Conservation (phyloP, 805 yeast genomes). For the Lipomyces yamadae region DNA sequence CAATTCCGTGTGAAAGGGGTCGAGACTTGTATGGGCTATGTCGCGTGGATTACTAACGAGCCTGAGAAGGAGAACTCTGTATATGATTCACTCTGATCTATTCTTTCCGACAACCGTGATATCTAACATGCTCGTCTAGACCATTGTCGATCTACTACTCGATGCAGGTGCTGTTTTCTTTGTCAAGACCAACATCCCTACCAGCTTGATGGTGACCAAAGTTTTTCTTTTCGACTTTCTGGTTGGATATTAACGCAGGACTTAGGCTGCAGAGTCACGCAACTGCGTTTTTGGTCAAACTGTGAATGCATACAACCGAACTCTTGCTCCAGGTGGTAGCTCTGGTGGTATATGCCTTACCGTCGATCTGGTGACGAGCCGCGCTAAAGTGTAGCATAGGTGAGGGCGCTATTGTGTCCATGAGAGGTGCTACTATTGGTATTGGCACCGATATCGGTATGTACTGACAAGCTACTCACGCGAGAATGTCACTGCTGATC, state of each 20-base stretch:
- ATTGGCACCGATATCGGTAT: constrained; percentile 58
- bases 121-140: constrained; percentile 12
- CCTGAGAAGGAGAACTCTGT: constrained; percentile 46
- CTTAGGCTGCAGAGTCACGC: constrained; percentile 52
- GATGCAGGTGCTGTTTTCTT: constrained; percentile 59
- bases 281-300: constrained; percentile 55
- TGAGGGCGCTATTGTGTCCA: constrained; percentile 55
- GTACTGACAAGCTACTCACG: neutral
- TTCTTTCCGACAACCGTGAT: neutral
- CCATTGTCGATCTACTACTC: constrained; percentile 50
- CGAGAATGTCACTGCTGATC: constrained; percentile 35
- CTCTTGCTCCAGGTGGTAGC: constrained; percentile 57
- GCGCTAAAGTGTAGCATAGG: constrained; percentile 43
- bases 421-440: constrained; percentile 55
- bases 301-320: constrained; percentile 52
- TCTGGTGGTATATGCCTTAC: constrained; percentile 59
- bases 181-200: constrained; percentile 60
- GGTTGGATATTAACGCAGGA: neutral
- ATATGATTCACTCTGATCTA: constrained; percentile 20
- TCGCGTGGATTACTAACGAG: constrained; percentile 49
- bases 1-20: constrained; percentile 55
- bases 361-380: neutral
- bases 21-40: constrained; percentile 57
- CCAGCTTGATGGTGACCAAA: constrained; percentile 43
- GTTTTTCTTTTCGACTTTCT: neutral